phyloP scores from a whole-genome alignment of 352 stramenopile species.

The Globisporangium recalcitrans region DNA sequence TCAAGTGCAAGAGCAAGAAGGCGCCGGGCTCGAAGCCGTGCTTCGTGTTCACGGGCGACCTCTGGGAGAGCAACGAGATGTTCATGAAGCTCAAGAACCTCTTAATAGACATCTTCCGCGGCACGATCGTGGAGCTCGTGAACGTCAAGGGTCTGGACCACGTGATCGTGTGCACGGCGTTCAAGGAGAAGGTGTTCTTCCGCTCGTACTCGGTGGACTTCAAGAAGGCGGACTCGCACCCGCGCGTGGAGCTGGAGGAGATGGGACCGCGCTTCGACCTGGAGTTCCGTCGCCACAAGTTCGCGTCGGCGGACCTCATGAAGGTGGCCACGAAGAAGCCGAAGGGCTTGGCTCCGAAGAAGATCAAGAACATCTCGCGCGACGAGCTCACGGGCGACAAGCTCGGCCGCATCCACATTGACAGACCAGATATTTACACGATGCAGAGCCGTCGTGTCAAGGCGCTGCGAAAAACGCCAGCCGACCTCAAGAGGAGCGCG shows the following conservation, averaged over 20 bases:
- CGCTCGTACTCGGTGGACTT: slow-evolving; percentile 96
- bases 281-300: slow-evolving; percentile 92
- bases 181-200: slow-evolving; percentile 91
- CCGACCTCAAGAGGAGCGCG: slow-evolving; percentile 63
- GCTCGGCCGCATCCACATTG: slow-evolving; percentile 96
- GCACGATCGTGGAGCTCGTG: slow-evolving; percentile 93
- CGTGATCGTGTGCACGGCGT: slow-evolving; percentile 95
- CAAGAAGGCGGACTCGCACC: slow-evolving; percentile 84
- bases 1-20: slow-evolving; percentile 91
- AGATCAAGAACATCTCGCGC: slow-evolving; percentile 97
- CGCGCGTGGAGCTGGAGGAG: slow-evolving; percentile 84
- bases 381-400: slow-evolving; percentile 98
- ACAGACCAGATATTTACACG: slow-evolving; percentile 96
- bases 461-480: slow-evolving; percentile 86
- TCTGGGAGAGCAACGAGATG: slow-evolving; percentile 89
- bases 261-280: slow-evolving; percentile 90
- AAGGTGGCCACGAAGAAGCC: slow-evolving; percentile 94
- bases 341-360: slow-evolving; percentile 90
- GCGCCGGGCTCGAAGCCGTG: slow-evolving; percentile 93
- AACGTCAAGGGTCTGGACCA: slow-evolving; percentile 96
- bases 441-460: slow-evolving; percentile 95
- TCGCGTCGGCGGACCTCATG: slow-evolving; percentile 93
- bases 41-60: slow-evolving; percentile 94
- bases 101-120: slow-evolving; percentile 96
- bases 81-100: slow-evolving; percentile 94